A percentile compares a stretch with the other conserved stretches of the same genome.
phyloP scores from a whole-genome alignment of 192 early-diverging fungal genomes.

The Coemansia sp. region DNA sequence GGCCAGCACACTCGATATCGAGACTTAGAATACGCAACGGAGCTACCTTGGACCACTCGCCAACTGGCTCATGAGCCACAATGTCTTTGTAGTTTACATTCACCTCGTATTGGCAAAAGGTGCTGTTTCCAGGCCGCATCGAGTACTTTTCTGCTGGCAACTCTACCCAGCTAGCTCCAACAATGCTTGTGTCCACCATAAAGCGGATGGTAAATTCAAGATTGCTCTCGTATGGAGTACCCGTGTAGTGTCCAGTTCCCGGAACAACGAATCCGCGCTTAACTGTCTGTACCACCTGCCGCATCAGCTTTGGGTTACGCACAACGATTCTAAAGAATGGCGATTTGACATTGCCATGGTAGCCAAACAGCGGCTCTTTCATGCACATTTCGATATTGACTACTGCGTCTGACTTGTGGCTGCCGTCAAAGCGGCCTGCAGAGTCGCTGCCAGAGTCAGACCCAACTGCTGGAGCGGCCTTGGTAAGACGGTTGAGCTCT shows the following conservation, averaged over 20 bases:
- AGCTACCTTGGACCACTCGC: constrained; percentile 90
- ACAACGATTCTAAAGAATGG: constrained; percentile 79
- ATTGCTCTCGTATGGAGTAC: constrained; percentile 83
- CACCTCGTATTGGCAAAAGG: constrained; percentile 78
- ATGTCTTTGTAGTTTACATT: constrained; percentile 73
- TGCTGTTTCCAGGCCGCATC: constrained; percentile 39
- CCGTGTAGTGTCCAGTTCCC: constrained; percentile 53
- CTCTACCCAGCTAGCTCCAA: constrained; percentile 91
- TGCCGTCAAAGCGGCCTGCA: constrained; percentile 3
- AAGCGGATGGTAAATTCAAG: constrained; percentile 82
- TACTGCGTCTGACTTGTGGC: constrained; percentile 11
- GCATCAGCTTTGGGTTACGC: constrained; percentile 56
- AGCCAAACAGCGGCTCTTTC: constrained; percentile 84
- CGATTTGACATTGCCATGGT: constrained; percentile 74
- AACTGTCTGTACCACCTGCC: constrained; percentile 31
- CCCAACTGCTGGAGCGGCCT: constrained; percentile 30
- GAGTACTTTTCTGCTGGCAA: constrained; percentile 73
- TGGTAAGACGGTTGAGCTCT: constrained; percentile 41
- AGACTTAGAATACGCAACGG: constrained; percentile 93
- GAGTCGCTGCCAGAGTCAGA: constrained; percentile 15
- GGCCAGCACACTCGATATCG: constrained; percentile 98
- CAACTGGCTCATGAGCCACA: constrained; percentile 80
- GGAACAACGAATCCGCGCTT: constrained; percentile 61
- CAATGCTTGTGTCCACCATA: constrained; percentile 90
- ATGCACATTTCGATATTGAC: constrained; percentile 61